Percentiles rank a stretch among this genome's conserved stretches.
phyloP scores from a whole-genome alignment of 768 basidiomycete genomes.

The Lanmaoa pseudosensibilis region DNA sequence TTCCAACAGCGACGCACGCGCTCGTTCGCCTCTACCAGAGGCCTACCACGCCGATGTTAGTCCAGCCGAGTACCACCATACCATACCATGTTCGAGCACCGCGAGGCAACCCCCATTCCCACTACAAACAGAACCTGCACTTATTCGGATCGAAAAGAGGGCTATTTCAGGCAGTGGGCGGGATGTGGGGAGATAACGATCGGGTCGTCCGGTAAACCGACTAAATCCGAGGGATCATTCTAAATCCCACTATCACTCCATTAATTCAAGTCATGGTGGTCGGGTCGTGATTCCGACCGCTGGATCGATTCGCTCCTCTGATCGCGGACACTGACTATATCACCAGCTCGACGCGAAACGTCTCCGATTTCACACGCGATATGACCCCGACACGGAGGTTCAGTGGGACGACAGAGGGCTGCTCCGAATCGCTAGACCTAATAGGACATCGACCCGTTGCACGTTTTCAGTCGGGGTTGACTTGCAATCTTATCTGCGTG shows the following conservation, averaged over 20 bases:
- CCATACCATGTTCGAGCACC: not conserved
- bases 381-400: not conserved
- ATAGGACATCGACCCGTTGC: too few relatives aligned
- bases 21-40: too few relatives aligned
- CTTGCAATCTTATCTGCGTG: not conserved
- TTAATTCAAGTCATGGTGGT: too few relatives aligned
- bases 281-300: not conserved
- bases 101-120: not conserved
- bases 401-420: not conserved
- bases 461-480: too few relatives aligned
- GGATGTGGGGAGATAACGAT: slow-evolving; percentile 1
- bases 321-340: not conserved
- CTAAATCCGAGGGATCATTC: not conserved
- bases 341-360: not conserved
- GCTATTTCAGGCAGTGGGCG: not conserved
- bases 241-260: not conserved
- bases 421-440: not conserved
- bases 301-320: not conserved
- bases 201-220: not conserved
- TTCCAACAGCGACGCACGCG: too few relatives aligned
- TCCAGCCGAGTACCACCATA: not conserved
- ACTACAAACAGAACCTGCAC: too few relatives aligned
- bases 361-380: not conserved
- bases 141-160: not conserved
- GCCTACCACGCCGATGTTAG: too few relatives aligned